Percentiles rank a stretch among this genome's conserved stretches.
Conservation (phyloP, 2,329 filamentous ascomycete genomes). For the Ophiocordyceps robertsii region DNA sequence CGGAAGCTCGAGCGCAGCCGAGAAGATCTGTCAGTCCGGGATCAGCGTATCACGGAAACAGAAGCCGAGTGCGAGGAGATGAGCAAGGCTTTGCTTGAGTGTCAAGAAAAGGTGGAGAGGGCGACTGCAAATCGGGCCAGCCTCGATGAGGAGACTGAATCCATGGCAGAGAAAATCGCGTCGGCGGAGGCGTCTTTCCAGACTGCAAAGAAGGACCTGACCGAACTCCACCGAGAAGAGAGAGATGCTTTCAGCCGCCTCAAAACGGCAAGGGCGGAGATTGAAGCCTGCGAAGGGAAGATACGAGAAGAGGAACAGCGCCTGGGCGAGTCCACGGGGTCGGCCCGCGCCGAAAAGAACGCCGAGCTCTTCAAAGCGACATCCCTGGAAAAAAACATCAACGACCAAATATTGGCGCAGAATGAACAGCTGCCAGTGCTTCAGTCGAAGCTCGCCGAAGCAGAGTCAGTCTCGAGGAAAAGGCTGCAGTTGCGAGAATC, state of each 20-base stretch:
- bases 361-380: conserved; percentile 30
- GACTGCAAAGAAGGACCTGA: conserved; percentile 37
- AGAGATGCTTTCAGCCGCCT: conserved; percentile 49
- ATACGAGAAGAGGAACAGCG: conserved; percentile 45
- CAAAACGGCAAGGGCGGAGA: conserved; percentile 34
- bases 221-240: conserved; percentile 46
- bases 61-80: conserved; percentile 21
- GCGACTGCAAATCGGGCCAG: conserved; percentile 24
- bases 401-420: conserved; percentile 12
- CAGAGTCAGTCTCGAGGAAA: conserved; percentile 15
- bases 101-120: conserved; percentile 29
- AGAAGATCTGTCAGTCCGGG: conserved; percentile 12
- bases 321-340: conserved; percentile 56
- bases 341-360: conserved; percentile 49
- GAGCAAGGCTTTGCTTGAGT: conserved; percentile 33
- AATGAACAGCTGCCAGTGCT: conserved; percentile 19
- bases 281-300: conserved; percentile 29
- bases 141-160: conserved; percentile 30
- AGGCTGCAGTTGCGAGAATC: conserved; percentile 17
- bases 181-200: conserved; percentile 39
- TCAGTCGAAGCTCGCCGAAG: conserved; percentile 16
- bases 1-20: conserved; percentile 24
- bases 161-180: conserved; percentile 26
- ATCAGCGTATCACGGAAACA: conserved; percentile 12
- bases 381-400: conserved; percentile 12